Evolutionary conservation across 371 early-diverging fungal species (phyloP).

Genomic region (Mortierella sp.): DNA sequence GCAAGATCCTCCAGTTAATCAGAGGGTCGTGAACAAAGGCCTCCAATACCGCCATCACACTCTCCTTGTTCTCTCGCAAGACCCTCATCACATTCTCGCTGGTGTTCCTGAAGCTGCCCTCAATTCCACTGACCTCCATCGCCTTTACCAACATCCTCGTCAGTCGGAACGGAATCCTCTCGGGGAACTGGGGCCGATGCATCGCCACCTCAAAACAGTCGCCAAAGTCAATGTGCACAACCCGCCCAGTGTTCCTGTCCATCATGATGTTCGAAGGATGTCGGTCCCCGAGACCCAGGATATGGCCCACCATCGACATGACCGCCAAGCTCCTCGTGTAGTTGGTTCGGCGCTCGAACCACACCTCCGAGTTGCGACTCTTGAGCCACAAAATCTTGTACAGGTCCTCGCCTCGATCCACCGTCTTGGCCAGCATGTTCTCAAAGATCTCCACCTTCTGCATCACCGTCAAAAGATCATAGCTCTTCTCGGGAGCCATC

Average conservation of each 20-base stretch:
- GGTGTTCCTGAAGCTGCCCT: constrained; percentile 96
- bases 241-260: constrained; percentile 91
- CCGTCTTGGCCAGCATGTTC: constrained; percentile 91
- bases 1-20: constrained; percentile 90
- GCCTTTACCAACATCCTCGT: constrained; percentile 98
- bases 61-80: constrained; percentile 95
- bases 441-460: constrained; percentile 98
- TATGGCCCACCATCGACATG: constrained; percentile 99
- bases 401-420: constrained; percentile 86
- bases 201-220: constrained; percentile 99
- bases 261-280: constrained; percentile 99
- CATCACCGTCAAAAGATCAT: constrained; percentile 89
- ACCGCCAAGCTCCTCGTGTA: constrained; percentile 97
- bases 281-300: constrained; percentile 97
- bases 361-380: constrained; percentile 94
- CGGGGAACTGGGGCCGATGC: constrained; percentile 97
- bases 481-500: constrained; percentile 87
- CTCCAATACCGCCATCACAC: constrained; percentile 98
- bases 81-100: constrained; percentile 98
- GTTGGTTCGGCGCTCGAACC: constrained; percentile 96
- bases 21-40: constrained; percentile 98
- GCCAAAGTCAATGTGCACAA: constrained; percentile 99
- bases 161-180: constrained; percentile 98
- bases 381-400: constrained; percentile 97
- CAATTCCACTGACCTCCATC: constrained; percentile 97